Percentiles rank a stretch among this genome's conserved stretches.
Evolutionary conservation across 345 rosid genomes (phyloP).

Genomic region (Noccaea bulbosa): DNA sequence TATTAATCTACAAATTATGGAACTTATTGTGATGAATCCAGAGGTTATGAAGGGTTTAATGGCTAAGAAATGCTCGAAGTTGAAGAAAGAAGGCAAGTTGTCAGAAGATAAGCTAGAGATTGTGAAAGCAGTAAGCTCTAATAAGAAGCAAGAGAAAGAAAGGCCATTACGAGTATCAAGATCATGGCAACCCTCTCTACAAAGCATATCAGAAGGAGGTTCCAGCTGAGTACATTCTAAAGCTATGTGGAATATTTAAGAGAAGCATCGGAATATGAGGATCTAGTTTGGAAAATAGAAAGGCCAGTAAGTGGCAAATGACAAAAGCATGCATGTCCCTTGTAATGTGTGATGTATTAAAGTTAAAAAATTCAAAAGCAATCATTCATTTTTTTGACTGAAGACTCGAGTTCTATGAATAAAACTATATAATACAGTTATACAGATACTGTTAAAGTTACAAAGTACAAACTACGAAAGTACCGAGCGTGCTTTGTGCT

Average conservation of each 20-base stretch:
- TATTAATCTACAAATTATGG: constrained; percentile 23
- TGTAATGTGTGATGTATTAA: constrained; percentile 24
- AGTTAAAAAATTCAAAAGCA: constrained; percentile 13
- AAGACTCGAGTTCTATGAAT: constrained; percentile 14
- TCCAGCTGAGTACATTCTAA: constrained; percentile 45
- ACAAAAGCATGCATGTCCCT: constrained; percentile 29
- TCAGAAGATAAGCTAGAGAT: constrained; percentile 41
- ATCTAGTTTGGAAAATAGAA: constrained; percentile 27
- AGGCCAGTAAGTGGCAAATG: constrained; percentile 1
- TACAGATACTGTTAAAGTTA: neutral
- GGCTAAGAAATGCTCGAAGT: constrained; percentile 75
- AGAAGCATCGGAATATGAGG: constrained; percentile 23
- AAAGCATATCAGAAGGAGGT: constrained; percentile 87
- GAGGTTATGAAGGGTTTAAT: constrained; percentile 85
- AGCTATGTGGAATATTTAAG: neutral
- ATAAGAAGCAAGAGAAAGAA: constrained; percentile 59
- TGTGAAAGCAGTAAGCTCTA: constrained; percentile 44
- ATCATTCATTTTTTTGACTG: constrained; percentile 19
- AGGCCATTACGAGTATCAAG: constrained; percentile 55
- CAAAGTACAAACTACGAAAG: neutral
- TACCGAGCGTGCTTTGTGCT: constrained; percentile 34
- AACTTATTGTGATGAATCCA: constrained; percentile 27
- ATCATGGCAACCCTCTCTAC: constrained; percentile 91
- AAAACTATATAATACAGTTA: neutral
- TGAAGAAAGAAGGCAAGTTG: constrained; percentile 47